Conservation (phyloP, 345 rosid species). For the Eucalyptus viminalis region DNA sequence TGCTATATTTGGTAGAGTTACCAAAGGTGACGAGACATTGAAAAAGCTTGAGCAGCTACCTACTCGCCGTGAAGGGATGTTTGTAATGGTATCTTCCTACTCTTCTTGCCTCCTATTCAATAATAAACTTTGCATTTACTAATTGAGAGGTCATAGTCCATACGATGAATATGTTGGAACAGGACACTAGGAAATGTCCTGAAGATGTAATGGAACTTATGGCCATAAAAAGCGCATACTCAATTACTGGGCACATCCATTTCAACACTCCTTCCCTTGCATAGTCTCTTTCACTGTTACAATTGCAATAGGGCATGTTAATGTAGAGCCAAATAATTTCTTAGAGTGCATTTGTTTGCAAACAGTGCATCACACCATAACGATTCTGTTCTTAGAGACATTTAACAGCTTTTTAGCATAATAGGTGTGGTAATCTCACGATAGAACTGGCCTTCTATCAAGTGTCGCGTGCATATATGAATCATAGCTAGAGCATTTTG, state of each 20-base stretch:
- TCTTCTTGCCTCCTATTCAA: not conserved
- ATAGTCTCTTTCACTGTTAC: not conserved
- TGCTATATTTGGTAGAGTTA: conserved; percentile 92
- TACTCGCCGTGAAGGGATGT: conserved; percentile 82
- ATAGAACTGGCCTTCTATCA: not conserved
- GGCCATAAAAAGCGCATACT: not conserved
- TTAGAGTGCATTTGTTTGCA: not conserved
- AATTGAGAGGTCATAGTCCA: not conserved
- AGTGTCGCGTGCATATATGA: not conserved
- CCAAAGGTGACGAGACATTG: conserved; percentile 89
- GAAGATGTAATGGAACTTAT: not conserved
- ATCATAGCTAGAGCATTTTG: not conserved
- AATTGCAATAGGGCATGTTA: not conserved
- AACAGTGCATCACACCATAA: not conserved
- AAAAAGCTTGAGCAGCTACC: conserved; percentile 82
- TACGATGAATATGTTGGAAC: not conserved
- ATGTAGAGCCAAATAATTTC: not conserved
- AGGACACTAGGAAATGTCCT: not conserved
- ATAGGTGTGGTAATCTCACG: not conserved
- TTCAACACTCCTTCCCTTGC: not conserved
- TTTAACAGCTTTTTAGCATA: not conserved
- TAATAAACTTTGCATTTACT: not conserved
- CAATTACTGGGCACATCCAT: not conserved
- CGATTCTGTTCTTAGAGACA: not conserved
- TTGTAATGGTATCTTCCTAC: conserved; percentile 57